Conservation (phyloP, 2,329 filamentous ascomycete genomes). For the Epichloe baconii region DNA sequence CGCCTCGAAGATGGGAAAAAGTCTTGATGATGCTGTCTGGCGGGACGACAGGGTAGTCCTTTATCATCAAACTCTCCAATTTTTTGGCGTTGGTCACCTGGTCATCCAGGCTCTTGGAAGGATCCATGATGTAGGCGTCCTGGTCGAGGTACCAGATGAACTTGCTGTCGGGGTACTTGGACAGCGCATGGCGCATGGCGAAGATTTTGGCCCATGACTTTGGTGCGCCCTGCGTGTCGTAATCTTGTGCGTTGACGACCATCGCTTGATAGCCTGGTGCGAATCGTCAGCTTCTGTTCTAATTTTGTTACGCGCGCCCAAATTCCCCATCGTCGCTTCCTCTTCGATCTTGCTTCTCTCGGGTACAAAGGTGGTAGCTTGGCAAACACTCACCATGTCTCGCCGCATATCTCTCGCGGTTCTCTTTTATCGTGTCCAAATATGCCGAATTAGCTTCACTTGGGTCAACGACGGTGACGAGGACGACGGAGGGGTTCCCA, state of each 20-base stretch:
- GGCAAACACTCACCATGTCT: slow-evolving; percentile 56
- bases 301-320: neutral
- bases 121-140: slow-evolving; percentile 81
- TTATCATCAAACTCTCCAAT: slow-evolving; percentile 70
- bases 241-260: slow-evolving; percentile 65
- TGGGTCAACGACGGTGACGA: slow-evolving; percentile 76
- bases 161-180: slow-evolving; percentile 59
- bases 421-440: slow-evolving; percentile 61
- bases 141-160: slow-evolving; percentile 84
- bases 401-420: slow-evolving; percentile 72
- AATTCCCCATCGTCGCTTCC: neutral
- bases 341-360: neutral
- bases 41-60: slow-evolving; percentile 75
- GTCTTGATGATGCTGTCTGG: slow-evolving; percentile 97
- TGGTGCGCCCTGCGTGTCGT: slow-evolving; percentile 50
- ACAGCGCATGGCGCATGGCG: slow-evolving; percentile 78
- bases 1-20: slow-evolving; percentile 64
- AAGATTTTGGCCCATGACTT: slow-evolving; percentile 66
- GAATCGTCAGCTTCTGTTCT: neutral
- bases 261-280: slow-evolving; percentile 56
- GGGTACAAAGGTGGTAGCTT: neutral
- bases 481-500: slow-evolving; percentile 52
- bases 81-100: slow-evolving; percentile 54
- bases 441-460: slow-evolving; percentile 51
- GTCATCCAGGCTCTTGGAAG: slow-evolving; percentile 52